phyloP scores from a whole-genome alignment of 306 rosid species.

The Potentilla sterilis region DNA sequence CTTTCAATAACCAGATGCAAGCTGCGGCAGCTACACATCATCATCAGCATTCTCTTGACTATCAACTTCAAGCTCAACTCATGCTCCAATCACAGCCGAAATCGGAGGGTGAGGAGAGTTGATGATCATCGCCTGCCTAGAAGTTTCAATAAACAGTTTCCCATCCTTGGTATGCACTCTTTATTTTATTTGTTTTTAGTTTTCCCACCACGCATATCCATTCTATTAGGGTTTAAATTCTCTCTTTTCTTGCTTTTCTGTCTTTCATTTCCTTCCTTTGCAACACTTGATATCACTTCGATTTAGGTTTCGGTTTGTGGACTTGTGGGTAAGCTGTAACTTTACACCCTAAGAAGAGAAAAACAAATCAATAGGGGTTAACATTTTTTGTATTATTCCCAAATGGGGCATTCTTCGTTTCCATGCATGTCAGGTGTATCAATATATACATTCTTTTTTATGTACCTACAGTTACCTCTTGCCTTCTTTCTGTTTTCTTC shows the following conservation, averaged over 20 bases:
- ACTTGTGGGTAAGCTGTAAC: background rate
- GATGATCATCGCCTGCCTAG: background rate
- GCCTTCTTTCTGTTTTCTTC: background rate
- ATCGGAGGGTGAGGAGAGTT: slow-evolving; percentile 57
- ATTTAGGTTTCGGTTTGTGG: background rate
- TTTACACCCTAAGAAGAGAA: background rate
- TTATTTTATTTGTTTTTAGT: background rate
- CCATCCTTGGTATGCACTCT: slow-evolving; percentile 4
- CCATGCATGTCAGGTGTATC: background rate
- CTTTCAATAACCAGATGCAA: slow-evolving; percentile 8
- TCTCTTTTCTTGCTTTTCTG: background rate
- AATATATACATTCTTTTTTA: background rate
- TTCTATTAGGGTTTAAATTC: background rate
- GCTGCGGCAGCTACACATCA: slow-evolving; percentile 31
- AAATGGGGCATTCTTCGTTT: background rate
- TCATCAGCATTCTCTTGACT: slow-evolving; percentile 34
- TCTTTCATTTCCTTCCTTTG: background rate
- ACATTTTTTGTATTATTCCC: background rate
- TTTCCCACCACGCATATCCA: background rate
- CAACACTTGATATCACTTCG: background rate
- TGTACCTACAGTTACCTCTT: background rate
- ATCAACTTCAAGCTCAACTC: slow-evolving; percentile 57
- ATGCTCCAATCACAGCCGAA: slow-evolving; percentile 52
- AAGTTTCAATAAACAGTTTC: slow-evolving; percentile 5
- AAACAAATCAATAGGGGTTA: background rate